Evolutionary conservation across 306 rosid species (phyloP).

Genomic region (Cicer yamashitae): DNA sequence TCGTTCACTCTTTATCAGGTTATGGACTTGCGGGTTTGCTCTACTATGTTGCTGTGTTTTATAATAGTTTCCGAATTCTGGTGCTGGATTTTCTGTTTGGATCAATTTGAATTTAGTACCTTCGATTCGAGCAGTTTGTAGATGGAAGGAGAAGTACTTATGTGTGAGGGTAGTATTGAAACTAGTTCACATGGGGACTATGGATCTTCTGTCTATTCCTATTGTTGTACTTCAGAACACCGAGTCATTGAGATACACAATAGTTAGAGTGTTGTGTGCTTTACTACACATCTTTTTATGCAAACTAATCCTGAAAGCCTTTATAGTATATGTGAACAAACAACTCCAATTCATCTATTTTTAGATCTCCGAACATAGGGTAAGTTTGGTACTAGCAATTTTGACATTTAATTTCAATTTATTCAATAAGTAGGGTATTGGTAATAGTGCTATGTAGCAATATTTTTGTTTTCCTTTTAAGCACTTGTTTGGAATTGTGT

Average conservation of each 20-base stretch:
- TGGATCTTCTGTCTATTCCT: slow-evolving; percentile 9
- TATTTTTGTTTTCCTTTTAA: background rate
- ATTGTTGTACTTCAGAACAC: slow-evolving; percentile 5
- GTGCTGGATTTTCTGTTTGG: slow-evolving; percentile 19
- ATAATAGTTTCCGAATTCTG: background rate
- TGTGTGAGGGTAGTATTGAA: slow-evolving; percentile 24
- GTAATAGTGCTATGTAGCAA: background rate
- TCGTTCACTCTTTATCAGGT: background rate
- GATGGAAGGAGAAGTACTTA: slow-evolving; percentile 25
- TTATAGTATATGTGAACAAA: slow-evolving; percentile 10
- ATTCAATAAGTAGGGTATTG: slow-evolving; percentile 18
- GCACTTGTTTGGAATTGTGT: background rate
- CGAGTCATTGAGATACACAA: slow-evolving; percentile 8
- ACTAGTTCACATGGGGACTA: slow-evolving; percentile 1
- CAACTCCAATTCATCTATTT: background rate
- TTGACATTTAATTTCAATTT: slow-evolving; percentile 20
- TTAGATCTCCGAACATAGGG: slow-evolving; percentile 1
- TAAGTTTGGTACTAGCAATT: background rate
- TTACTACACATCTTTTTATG: slow-evolving; percentile 19
- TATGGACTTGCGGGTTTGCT: background rate
- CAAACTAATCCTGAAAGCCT: slow-evolving; percentile 6
- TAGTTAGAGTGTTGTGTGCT: slow-evolving; percentile 20
- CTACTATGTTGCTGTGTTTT: background rate
- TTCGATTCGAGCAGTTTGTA: background rate
- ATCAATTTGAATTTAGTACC: slow-evolving; percentile 15